These are phyloP conservation scores for Calocybe cyanea DNA, from an alignment of 768 basidiomycete genomes.

Conservation along the genomic window DNA sequence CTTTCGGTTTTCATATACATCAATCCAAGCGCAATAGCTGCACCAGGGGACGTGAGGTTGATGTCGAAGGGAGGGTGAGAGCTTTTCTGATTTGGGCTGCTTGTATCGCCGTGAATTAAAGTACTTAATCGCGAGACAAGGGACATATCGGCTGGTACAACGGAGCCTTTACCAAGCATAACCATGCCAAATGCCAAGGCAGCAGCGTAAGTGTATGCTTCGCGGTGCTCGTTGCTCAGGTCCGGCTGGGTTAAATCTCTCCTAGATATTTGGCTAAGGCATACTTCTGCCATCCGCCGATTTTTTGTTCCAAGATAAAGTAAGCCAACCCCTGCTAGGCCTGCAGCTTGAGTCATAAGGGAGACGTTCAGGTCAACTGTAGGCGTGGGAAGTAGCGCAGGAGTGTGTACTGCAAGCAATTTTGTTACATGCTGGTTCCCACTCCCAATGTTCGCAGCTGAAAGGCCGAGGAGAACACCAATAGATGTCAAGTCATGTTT, in stretches of 20 bases:
- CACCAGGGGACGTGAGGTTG: slow-evolving; percentile 89
- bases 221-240: slow-evolving; percentile 82
- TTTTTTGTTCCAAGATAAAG: slow-evolving; percentile 87
- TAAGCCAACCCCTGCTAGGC: slow-evolving; percentile 82
- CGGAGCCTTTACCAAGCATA: slow-evolving; percentile 86
- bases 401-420: slow-evolving; percentile 87
- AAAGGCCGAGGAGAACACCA: slow-evolving; percentile 88
- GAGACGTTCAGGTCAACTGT: slow-evolving; percentile 88
- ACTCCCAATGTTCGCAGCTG: slow-evolving; percentile 85
- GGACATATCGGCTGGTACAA: slow-evolving; percentile 71
- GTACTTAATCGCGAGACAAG: slow-evolving; percentile 65
- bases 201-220: slow-evolving; percentile 86
- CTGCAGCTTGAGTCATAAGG: slow-evolving; percentile 85
- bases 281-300: slow-evolving; percentile 89
- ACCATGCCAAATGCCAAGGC: slow-evolving; percentile 94
- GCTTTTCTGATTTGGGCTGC: slow-evolving; percentile 32
- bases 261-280: slow-evolving; percentile 79
- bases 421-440: slow-evolving; percentile 87
- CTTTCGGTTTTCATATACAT: slow-evolving; percentile 90
- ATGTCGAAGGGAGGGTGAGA: slow-evolving; percentile 62
- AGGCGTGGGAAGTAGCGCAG: slow-evolving; percentile 85
- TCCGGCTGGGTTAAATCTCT: slow-evolving; percentile 78
- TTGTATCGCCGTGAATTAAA: slow-evolving; percentile 74
- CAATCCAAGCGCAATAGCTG: slow-evolving; percentile 83
- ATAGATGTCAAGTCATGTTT: slow-evolving; percentile 96